Evolutionary conservation across 169 alveolate genomes (phyloP).

Genomic region (Besnoitia besnoiti): DNA sequence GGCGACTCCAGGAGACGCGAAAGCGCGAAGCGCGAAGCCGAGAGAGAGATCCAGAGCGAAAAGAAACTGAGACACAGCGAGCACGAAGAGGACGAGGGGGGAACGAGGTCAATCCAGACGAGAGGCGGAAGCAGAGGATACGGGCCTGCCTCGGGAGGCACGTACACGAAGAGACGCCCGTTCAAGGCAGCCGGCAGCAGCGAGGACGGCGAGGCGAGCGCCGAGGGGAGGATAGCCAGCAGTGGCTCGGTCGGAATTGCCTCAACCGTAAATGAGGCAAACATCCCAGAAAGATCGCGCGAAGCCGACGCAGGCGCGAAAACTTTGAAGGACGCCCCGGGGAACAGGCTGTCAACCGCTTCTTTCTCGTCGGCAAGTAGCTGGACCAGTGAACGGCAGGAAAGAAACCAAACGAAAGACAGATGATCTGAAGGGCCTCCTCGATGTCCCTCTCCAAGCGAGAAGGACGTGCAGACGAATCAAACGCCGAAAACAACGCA

Average conservation of each 20-base stretch:
- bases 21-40: conserved; percentile 4
- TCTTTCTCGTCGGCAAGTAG: neutral
- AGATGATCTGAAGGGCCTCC: neutral
- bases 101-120: neutral
- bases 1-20: neutral
- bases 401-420: neutral
- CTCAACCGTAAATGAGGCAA: neutral
- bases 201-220: neutral
- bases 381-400: neutral
- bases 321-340: neutral
- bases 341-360: neutral
- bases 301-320: conserved; percentile 13
- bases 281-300: neutral
- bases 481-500: neutral
- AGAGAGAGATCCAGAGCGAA: conserved; percentile 3
- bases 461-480: neutral
- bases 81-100: neutral
- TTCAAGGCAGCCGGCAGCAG: neutral
- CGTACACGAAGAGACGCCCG: neutral
- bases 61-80: neutral
- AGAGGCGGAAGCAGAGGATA: conserved; percentile 54
- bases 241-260: neutral
- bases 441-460: too few relatives aligned
- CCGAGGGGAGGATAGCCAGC: neutral
- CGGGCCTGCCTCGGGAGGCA: conserved; percentile 39